These are phyloP conservation scores for Albugo candida DNA, from an alignment of 352 stramenopile genomes.

Conservation along the genomic window DNA sequence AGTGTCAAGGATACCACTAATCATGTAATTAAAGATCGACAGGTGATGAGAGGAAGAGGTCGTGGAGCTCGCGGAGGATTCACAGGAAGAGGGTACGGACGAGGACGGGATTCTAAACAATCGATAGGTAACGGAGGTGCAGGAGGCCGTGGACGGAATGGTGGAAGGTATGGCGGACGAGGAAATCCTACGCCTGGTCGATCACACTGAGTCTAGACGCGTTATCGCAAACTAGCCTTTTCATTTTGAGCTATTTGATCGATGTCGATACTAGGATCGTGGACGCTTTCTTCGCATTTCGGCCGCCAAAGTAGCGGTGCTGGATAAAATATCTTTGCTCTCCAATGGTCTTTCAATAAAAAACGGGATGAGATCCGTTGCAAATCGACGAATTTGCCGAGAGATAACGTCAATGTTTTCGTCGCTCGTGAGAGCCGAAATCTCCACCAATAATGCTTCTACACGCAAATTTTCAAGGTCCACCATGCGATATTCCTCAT, in stretches of 20 bases:
- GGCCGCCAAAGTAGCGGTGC: constrained; percentile 52
- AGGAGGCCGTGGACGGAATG: constrained; percentile 18
- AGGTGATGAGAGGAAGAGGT: constrained; percentile 48
- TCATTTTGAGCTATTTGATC: too few relatives aligned
- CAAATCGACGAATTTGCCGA: constrained; percentile 65
- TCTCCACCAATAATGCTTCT: constrained; percentile 70
- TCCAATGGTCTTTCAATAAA: constrained; percentile 69
- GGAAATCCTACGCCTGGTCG: not conserved
- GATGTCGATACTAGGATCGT: not conserved
- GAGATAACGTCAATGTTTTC: constrained; percentile 73
- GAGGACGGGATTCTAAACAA: constrained; percentile 17
- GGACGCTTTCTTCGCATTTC: constrained; percentile 63
- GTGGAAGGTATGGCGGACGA: constrained; percentile 12
- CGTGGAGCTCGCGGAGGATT: constrained; percentile 30
- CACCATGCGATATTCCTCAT: constrained; percentile 68
- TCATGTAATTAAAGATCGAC: constrained; percentile 25
- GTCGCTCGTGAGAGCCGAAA: constrained; percentile 64
- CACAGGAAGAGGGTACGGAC: constrained; percentile 17
- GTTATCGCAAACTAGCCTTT: too few relatives aligned
- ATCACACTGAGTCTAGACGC: too few relatives aligned
- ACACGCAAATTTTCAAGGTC: constrained; percentile 68
- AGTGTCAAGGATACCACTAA: not conserved
- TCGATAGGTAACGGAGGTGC: constrained; percentile 14
- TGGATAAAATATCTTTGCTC: constrained; percentile 70
- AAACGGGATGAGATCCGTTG: constrained; percentile 48